Conservation (phyloP, 176 grass and related monocot genomes). For the Carex cristatella region DNA sequence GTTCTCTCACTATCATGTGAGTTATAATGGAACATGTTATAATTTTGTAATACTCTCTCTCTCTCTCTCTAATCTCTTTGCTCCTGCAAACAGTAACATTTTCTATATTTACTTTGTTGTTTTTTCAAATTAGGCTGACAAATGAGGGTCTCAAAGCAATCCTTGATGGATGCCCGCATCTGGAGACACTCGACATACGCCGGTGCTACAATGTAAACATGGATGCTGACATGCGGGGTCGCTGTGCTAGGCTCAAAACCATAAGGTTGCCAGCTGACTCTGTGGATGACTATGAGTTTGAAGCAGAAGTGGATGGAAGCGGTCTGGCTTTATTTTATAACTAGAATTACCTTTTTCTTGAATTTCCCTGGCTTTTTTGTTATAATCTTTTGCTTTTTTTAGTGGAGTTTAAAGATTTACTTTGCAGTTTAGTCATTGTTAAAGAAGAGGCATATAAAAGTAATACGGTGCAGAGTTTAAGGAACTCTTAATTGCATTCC, state of each 20-base stretch:
- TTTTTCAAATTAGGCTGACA: not conserved
- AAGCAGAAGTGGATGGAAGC: not conserved
- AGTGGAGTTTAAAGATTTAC: not conserved
- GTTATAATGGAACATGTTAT: constrained; percentile 10
- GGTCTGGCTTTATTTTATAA: not conserved
- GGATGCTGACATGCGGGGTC: constrained; percentile 10
- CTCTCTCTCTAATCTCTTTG: not conserved
- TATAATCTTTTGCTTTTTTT: not conserved
- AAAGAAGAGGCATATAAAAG: too few species aligned
- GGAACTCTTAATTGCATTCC: too few species aligned
- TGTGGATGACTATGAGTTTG: constrained; percentile 5
- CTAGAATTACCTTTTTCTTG: not conserved
- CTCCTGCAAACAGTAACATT: not conserved
- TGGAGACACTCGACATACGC: constrained; percentile 31
- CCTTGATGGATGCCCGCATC: constrained; percentile 29
- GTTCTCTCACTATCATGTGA: not conserved
- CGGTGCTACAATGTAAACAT: constrained; percentile 24
- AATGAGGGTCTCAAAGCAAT: constrained; percentile 31
- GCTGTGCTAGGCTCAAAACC: constrained; percentile 20
- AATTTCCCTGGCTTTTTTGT: not conserved
- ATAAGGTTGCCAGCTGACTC: constrained; percentile 11
- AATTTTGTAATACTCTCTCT: not conserved
- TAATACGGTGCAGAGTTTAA: too few species aligned
- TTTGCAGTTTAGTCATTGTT: too few species aligned
- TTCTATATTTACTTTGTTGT: not conserved